A percentile compares a stretch with the other conserved stretches of the same genome.
Evolutionary conservation across 495 filamentous ascomycete species (phyloP).

Genomic region (Aspergillus indologenus): DNA sequence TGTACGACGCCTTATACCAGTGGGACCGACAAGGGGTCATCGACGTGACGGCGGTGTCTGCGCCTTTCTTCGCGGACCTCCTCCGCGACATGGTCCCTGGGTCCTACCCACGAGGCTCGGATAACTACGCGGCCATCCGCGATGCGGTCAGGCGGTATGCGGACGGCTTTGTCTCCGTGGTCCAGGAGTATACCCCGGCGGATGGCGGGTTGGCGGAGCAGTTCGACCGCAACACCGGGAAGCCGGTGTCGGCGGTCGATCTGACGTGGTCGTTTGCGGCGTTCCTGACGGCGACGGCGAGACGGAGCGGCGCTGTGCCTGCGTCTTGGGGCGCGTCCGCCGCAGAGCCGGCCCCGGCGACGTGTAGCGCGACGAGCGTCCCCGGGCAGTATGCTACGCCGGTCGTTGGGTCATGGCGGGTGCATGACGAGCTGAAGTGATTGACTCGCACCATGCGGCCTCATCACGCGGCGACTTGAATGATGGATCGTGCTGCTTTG

Average conservation of each 20-base stretch:
- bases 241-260: conserved; percentile 52
- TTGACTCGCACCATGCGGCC: too few species aligned
- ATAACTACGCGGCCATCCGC: conserved; percentile 38
- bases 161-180: conserved; percentile 47
- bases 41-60: conserved; percentile 38
- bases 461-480: too few species aligned
- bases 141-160: conserved; percentile 46
- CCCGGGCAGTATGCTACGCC: conserved; percentile 16
- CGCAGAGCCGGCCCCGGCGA: conserved; percentile 40
- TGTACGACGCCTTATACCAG: conserved; percentile 47
- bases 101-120: conserved; percentile 32
- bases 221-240: conserved; percentile 51
- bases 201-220: conserved; percentile 61
- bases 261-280: conserved; percentile 69
- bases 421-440: neutral
- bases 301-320: conserved; percentile 43
- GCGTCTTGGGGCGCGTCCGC: conserved; percentile 32
- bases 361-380: conserved; percentile 11
- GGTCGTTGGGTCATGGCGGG: conserved; percentile 12
- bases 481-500: too few species aligned
- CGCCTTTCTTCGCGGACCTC: conserved; percentile 43
- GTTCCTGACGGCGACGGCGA: conserved; percentile 56
- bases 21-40: conserved; percentile 47
- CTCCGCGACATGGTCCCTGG: conserved; percentile 36
- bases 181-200: conserved; percentile 46